Base-by-base conservation (phyloP, 768 basidiomycete species). In the Amanita pallidorosea region DNA sequence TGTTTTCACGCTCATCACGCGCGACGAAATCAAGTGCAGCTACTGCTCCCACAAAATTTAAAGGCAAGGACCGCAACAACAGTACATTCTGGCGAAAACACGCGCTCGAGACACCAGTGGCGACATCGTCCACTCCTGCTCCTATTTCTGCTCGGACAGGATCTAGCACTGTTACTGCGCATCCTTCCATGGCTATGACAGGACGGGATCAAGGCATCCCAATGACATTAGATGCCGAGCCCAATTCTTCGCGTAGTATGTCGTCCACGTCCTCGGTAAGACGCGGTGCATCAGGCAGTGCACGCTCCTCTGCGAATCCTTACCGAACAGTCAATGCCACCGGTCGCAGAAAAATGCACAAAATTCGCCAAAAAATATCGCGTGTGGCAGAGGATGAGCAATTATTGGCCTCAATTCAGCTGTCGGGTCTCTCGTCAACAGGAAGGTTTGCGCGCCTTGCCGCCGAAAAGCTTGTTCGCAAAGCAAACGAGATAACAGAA, bases 331-430 rank as follows among this genome's bases (percentile, higher is more conserved):
- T 33, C 25, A 31, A 13, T 34, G 25, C 29, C n/a, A 31, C n/a
- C 37, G 17, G 40, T 17, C 38, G 38, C 12, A 40, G 29, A 18
- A 33, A 31, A 29, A 18, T 41, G 27, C 49, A 33, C 8, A 33
- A 43, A 22, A 17, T 49, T n/a, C 38, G 49, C 13, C 34, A 48
- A 29, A 37, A n/a, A 15, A 42, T 50, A n/a, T 50, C 49, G 9
- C 27, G 34, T 13, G 49, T 27, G 25, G 50, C 20, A 23, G 42
- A 51, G 22, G 50, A 36, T 17, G 31, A 45, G 8, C 17, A 2
- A 23, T 29, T 50, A 37, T 25, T 40, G 5, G 13, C 40, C 15
- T 13, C 38, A 11, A 20, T 50, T 29, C 37, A 40, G 2, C 1
- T 50, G 18, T 17, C 25, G 13, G 36, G 36, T 17, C 5, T 50